Evolutionary conservation across 2,329 filamentous ascomycete genomes (phyloP), one percentile per base, ranked within the genome.

Genomic region (Nigrospora sphaerica): DNA sequence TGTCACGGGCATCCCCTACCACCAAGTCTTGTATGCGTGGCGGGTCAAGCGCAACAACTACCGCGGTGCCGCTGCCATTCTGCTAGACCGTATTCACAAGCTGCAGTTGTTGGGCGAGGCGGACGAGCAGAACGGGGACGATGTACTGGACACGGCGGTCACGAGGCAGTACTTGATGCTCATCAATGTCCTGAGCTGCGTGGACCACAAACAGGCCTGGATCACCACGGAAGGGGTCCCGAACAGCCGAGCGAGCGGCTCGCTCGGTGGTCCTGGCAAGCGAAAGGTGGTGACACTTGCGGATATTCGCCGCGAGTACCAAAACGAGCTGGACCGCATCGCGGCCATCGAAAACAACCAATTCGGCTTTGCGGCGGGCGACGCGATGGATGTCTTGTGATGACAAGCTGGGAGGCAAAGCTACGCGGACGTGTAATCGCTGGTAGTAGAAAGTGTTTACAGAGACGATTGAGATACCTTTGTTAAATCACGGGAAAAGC

Each of bases 21-120:
- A 93, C 61, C 87, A 92, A 57, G 85, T 96, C 47, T 79, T 97
- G 41, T 95, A 96, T 63, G 84, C 91, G 3, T 96, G 92, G 81
- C 83, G 93, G 44, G 85, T 95, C 54, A 83, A 83, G 51, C 85
- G 85, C 54, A 81, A 82, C 58, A 88, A 97, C 68, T 95, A 90
- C 73, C 87, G 92, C 39, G 93, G 92, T 43, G 83, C 80, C 2
- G 81, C 83, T 3, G 74, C 79, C 2, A 71, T 82, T 28, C 69
- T 85, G 6, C 68, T 85, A 18, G 80, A 85, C 56, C 73, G 80
- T 33, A 75, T 86, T 45, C 77, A 81, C 54, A 81, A 80, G 62
- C 70, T 86, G 14, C 73, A 75, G 50, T 68, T 71, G 23, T 72
- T 78, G 0, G 78, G 80, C 19, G 77, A 82, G 52, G 79, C 77